Evolutionary conservation across 129 eudicot species (phyloP), one percentile per base, ranked within the genome.

Genomic region (Gnaphalium uliginosum): DNA sequence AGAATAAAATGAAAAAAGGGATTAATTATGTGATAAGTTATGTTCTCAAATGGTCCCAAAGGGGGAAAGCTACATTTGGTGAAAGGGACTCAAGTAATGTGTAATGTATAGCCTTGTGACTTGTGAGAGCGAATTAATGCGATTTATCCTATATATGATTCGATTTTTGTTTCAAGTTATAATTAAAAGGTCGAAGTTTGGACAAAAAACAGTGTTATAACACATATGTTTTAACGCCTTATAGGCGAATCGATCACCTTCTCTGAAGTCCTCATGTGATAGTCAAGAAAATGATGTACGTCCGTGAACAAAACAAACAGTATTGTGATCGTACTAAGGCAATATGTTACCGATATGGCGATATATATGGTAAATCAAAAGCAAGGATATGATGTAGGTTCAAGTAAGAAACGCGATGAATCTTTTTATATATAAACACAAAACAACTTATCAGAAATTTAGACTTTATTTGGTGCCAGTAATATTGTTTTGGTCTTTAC

Each of bases 401-500:
- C 57, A 51, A 51, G 1, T 51, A 51, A 15, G 21, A 17, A 7
- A 51, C 21, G 17, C 2, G 4, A 9, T 39, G 14, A 15, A 51
- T 51, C 57, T 51, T 51, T n/a, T 51, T 51, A 51, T 17, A 14
- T 18, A 51, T 3, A 51, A 15, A 39, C 61, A 3, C 6, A 54
- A 57, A 10, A 57, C 26, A n/a, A 57, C 15, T 57, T 1, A 57
- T 69, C 60, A 30, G 18, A 69, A 43, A 57, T 46, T 39, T 46
- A 78, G 46, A n/a, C 37, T 25, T 60, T 62, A 69, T 54, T 69
- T 61, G 29, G 37, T 62, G 58, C 58, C 66, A 71, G 63, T 18
- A 72, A 78, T 50, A 70, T 2, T 46, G 57, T 48, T 41, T 24
- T 72, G 66, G 23, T 51, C 57, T 78, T 13, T 69, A 32, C 62